A percentile compares a stretch with the other conserved stretches of the same genome.
These are phyloP conservation scores for Beauveria scarabaeidicola DNA, from an alignment of 2,329 filamentous ascomycete species.

Conservation along the genomic window DNA sequence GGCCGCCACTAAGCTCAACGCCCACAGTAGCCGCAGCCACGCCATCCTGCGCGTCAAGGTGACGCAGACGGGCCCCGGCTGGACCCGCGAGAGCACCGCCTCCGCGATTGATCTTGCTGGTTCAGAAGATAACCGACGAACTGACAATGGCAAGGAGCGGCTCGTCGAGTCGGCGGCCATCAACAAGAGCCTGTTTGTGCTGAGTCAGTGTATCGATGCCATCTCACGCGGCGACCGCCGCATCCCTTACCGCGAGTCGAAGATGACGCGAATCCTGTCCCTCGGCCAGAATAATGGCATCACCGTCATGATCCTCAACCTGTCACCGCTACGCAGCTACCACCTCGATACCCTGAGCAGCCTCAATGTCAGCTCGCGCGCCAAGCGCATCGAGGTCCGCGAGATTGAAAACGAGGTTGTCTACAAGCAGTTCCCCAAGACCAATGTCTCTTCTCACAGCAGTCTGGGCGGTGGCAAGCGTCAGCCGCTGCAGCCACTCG, in stretches of 20 bases:
- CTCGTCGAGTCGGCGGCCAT: constrained; percentile 94
- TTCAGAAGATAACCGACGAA: constrained; percentile 89
- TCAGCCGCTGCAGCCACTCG: constrained; percentile 71
- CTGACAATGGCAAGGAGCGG: constrained; percentile 86
- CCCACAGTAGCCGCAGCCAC: constrained; percentile 82
- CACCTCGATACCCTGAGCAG: constrained; percentile 91
- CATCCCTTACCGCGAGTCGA: constrained; percentile 89
- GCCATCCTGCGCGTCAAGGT: constrained; percentile 88
- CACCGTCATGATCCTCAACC: constrained; percentile 92
- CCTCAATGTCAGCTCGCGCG: constrained; percentile 87
- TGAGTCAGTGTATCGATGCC: constrained; percentile 92
- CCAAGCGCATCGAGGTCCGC: constrained; percentile 90
- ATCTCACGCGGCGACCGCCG: constrained; percentile 68
- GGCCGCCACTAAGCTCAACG: constrained; percentile 84
- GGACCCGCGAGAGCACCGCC: constrained; percentile 68
- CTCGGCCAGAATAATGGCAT: constrained; percentile 91
- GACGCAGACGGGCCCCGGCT: constrained; percentile 61
- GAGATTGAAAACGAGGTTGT: constrained; percentile 95
- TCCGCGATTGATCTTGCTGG: constrained; percentile 93
- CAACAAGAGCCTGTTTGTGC: constrained; percentile 92
- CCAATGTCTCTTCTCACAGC: constrained; percentile 32
- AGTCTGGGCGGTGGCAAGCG: constrained; percentile 32
- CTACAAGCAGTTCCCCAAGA: constrained; percentile 64
- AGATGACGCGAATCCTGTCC: constrained; percentile 92
- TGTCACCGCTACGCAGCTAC: constrained; percentile 84